Base-by-base conservation (phyloP, 108 stramenopile species). In the Nannochloropsis gaditana region DNA sequence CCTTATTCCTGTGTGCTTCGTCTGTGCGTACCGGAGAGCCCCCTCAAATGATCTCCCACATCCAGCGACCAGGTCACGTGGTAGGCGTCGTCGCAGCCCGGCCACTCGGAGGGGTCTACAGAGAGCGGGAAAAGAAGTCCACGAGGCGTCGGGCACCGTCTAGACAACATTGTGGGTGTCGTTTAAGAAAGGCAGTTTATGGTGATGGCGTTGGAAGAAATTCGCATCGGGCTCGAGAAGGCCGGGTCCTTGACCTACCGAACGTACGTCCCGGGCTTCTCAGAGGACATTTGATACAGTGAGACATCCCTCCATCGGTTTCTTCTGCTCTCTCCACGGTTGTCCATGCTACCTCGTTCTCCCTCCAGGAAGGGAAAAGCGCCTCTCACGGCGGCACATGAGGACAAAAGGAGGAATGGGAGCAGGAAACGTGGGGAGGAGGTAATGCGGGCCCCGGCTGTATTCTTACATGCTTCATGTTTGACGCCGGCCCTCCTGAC, bases 21-120 rank as follows among this genome's bases (percentile, higher is more conserved):
- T 73, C n/a, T 73, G 19, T 73, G n/a, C 59, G 19, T 73, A 73
- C 59, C 59, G 15, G 59, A 73, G 59, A 73, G 59, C 59, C 59
- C 59, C 8, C n/a, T 15, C 59, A 73, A 73, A 73, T 73, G 59
- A 15, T 73, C n/a, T 15, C 59, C 59, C 59, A n/a, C 19, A n/a
- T 73, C 59, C 4, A 73, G 59, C 19, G 19, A n/a, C 59, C 59
- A 73, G 3, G 59, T n/a, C 59, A 73, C 59, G 19, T 73, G 19
- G n/a, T 73, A 73, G 59, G 59, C 59, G n/a, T 73, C 59, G 59
- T 73, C 59, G 59, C 59, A 73, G 15, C 19, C 15, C 15, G 59
- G 59, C 59, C 59, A 73, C 3, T 15, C n/a, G 59, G 19, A n/a
- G 15, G 59, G 59, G n/a, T 73, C 59, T 73, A n/a, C 19, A 73